Evolutionary conservation across 495 filamentous ascomycete species (phyloP).

Genomic region (Podospora sp.): DNA sequence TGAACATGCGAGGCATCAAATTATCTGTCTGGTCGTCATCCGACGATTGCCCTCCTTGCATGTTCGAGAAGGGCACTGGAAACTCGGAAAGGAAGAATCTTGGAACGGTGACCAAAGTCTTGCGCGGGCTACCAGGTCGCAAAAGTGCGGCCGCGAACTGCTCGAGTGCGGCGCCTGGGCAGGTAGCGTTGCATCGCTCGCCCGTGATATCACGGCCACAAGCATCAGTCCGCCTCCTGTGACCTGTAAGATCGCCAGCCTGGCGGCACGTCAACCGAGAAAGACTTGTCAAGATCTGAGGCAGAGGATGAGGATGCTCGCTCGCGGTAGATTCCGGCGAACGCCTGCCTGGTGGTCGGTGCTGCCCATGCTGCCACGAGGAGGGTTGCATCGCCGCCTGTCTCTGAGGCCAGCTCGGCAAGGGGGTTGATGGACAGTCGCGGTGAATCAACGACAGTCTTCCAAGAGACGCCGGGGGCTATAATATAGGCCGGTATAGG

Average conservation of each 20-base stretch:
- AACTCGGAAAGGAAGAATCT: neutral
- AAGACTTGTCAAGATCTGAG: neutral
- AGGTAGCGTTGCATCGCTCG: neutral
- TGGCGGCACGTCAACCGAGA: neutral
- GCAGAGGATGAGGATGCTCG: neutral
- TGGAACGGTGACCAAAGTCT: neutral
- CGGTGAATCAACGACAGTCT: neutral
- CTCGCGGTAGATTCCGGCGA: neutral
- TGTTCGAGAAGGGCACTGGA: neutral
- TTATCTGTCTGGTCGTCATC: neutral
- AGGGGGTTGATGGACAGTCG: neutral
- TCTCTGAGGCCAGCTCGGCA: neutral
- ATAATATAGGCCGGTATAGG: slow-evolving; percentile 9
- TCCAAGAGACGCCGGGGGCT: neutral
- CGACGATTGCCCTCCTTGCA: neutral
- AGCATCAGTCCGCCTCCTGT: neutral
- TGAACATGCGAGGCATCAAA: neutral
- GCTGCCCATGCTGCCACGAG: neutral
- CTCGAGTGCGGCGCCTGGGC: neutral
- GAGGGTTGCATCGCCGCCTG: neutral
- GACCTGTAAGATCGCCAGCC: slow-evolving; percentile 12
- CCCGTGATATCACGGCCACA: neutral
- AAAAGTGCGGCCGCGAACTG: neutral
- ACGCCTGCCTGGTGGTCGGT: neutral
- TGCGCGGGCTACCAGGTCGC: neutral